These are phyloP conservation scores for Dryadomyces quercivorus DNA, from an alignment of 2,329 filamentous ascomycete species.

Conservation along the genomic window DNA sequence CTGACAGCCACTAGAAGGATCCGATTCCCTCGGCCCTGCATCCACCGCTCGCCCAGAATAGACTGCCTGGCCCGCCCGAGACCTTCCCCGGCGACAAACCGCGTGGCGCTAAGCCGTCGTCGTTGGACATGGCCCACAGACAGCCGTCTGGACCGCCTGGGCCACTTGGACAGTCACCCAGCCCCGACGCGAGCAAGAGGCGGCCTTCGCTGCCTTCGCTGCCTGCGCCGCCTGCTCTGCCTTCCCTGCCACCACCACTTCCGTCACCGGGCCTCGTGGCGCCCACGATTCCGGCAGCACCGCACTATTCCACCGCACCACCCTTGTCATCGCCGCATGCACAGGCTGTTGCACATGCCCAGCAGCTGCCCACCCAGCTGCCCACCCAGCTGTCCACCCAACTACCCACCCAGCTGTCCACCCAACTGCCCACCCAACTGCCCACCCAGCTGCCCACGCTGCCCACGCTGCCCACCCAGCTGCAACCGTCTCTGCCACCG, in stretches of 20 bases:
- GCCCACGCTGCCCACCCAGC: neutral
- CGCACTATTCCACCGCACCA: neutral
- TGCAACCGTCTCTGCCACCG: neutral
- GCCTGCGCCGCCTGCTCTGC: too few species aligned
- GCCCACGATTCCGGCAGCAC: neutral
- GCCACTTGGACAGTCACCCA: slow-evolving; percentile 6
- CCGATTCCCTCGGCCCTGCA: slow-evolving; percentile 14
- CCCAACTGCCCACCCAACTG: neutral
- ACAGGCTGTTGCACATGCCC: neutral
- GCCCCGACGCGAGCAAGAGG: slow-evolving; percentile 3
- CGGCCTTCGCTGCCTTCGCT: neutral
- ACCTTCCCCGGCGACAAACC: slow-evolving; percentile 9
- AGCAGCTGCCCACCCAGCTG: neutral
- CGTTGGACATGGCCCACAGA: neutral
- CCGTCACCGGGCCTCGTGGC: slow-evolving; percentile 6
- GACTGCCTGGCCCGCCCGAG: slow-evolving; percentile 9
- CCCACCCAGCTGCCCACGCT: neutral
- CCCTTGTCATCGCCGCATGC: neutral
- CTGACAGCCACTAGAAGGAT: slow-evolving; percentile 10
- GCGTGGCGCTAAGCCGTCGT: slow-evolving; percentile 5
- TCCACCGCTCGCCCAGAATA: slow-evolving; percentile 8
- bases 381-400: neutral
- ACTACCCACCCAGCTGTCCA: neutral
- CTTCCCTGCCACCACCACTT: slow-evolving; percentile 6
- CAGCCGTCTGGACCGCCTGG: neutral